These are phyloP conservation scores for Phytophthora citrophthora DNA, from an alignment of 352 stramenopile species.

Conservation along the genomic window DNA sequence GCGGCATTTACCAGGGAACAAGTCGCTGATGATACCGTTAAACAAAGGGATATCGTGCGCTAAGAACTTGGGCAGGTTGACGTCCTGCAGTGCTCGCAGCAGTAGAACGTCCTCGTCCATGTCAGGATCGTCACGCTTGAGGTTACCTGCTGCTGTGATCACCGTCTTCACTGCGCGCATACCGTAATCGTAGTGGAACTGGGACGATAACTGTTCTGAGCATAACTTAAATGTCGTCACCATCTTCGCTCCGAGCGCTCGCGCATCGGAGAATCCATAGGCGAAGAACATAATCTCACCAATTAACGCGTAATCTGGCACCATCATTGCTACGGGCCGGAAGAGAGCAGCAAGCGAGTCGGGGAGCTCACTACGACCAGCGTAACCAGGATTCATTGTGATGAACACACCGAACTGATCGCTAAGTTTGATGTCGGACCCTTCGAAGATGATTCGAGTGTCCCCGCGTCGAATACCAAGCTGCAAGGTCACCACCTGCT, in stretches of 20 bases:
- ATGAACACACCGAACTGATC: slow-evolving; percentile 92
- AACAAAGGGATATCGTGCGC: slow-evolving; percentile 96
- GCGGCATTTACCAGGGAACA: slow-evolving; percentile 93
- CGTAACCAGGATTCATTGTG: slow-evolving; percentile 92
- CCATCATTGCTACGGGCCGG: slow-evolving; percentile 92
- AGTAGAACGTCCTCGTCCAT: slow-evolving; percentile 94
- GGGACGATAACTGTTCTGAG: slow-evolving; percentile 89
- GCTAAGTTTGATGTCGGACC: slow-evolving; percentile 94
- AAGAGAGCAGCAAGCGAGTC: slow-evolving; percentile 89
- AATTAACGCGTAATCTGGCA: slow-evolving; percentile 91
- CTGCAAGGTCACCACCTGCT: slow-evolving; percentile 94
- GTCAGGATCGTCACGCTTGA: slow-evolving; percentile 92
- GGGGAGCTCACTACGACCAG: slow-evolving; percentile 85
- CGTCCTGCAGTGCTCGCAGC: slow-evolving; percentile 94
- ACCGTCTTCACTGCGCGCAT: slow-evolving; percentile 92
- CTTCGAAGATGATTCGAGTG: slow-evolving; percentile 93
- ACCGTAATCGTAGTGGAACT: slow-evolving; percentile 93
- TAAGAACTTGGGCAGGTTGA: slow-evolving; percentile 97
- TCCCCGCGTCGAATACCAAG: slow-evolving; percentile 84
- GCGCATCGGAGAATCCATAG: slow-evolving; percentile 71
- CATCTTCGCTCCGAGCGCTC: slow-evolving; percentile 76
- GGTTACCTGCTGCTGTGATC: slow-evolving; percentile 87
- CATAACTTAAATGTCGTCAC: slow-evolving; percentile 91
- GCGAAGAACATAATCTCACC: slow-evolving; percentile 93
- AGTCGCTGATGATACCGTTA: slow-evolving; percentile 94